phyloP scores from a whole-genome alignment of 495 filamentous ascomycete species.

The Chaetomium fimeti region DNA sequence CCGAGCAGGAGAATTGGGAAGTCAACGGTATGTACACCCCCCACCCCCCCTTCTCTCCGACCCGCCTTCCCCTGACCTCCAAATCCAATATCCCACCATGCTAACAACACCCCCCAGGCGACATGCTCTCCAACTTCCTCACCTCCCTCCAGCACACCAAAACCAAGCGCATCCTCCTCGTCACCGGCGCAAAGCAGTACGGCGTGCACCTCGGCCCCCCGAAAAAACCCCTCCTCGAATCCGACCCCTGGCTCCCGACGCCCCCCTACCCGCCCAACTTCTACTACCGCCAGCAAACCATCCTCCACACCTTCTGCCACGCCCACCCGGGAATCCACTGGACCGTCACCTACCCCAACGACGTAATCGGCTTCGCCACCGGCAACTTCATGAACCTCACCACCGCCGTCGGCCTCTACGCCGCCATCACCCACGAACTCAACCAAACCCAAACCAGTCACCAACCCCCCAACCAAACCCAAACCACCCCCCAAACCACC shows the following conservation, averaged over 20 bases:
- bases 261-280: slow-evolving; percentile 46
- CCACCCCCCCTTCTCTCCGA: neutral
- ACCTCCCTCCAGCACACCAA: slow-evolving; percentile 42
- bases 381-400: slow-evolving; percentile 61
- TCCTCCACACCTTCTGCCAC: slow-evolving; percentile 40
- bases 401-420: slow-evolving; percentile 51
- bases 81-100: too few species aligned
- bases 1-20: slow-evolving; percentile 44
- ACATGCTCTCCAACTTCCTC: slow-evolving; percentile 54
- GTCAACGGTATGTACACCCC: slow-evolving; percentile 37
- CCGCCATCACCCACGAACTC: slow-evolving; percentile 49
- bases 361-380: slow-evolving; percentile 49
- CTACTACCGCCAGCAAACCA: slow-evolving; percentile 50
- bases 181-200: slow-evolving; percentile 57
- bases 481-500: too few species aligned
- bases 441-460: slow-evolving; percentile 19
- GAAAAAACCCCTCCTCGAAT: slow-evolving; percentile 51
- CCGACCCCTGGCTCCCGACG: slow-evolving; percentile 36
- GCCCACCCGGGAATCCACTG: slow-evolving; percentile 37
- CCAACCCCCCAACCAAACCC: too few species aligned
- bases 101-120: slow-evolving; percentile 8
- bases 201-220: slow-evolving; percentile 56
- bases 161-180: slow-evolving; percentile 53
- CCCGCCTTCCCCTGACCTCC: neutral
- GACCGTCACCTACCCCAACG: slow-evolving; percentile 55